Base-by-base conservation (phyloP, 2,329 filamentous ascomycete species). In the Westerdykella sp. region DNA sequence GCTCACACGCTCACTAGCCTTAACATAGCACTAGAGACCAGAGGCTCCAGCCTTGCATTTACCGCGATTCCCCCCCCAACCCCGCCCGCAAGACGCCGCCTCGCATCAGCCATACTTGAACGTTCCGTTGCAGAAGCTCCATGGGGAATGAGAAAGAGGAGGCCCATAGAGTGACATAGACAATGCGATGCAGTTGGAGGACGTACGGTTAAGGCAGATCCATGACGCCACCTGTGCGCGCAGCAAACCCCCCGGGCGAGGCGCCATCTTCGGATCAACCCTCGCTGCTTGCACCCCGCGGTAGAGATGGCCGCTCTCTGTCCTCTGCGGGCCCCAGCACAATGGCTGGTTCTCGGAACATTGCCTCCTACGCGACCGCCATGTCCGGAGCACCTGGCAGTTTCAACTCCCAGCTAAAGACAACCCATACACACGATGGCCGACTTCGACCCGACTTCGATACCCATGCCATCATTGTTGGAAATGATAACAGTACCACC, bases 371-470 rank as follows among this genome's bases (percentile, higher is more conserved):
- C 59, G 84, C 83, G 48, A 80, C 85, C 12, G 81, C 82, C 30
- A 28, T 28, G 25, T 76, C 81, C 43, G 81, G 79, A 1, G 63
- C 62, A 12, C 79, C 79, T 3, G 90, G 90, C 35, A 95, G 88
- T 72, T 96, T 96, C 73, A 94, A 84, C 57, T 83, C 89, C 28
- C 90, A 95, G 47, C 70, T 95, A 56, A 87, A 85, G 59, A 87
- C 83, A 57, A 77, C 84, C 61, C 73, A 77, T 18, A 81, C 84
- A 36, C 78, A 85, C 42, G 76, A 78, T 39, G 80, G 80, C 22
- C 75, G 78, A 3, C 69, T 75, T 32, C 71, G 75, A 42, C 78
- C 80, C 11, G 78, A 83, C 45, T 67, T 74, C 37, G 74, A 78
- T 40, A 74, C 73, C 42, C 77, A 74, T 58, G 62, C 62, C 37